Base-by-base conservation (phyloP, 108 stramenopile genomes). In the Cyclotella choctawhatcheeana region DNA sequence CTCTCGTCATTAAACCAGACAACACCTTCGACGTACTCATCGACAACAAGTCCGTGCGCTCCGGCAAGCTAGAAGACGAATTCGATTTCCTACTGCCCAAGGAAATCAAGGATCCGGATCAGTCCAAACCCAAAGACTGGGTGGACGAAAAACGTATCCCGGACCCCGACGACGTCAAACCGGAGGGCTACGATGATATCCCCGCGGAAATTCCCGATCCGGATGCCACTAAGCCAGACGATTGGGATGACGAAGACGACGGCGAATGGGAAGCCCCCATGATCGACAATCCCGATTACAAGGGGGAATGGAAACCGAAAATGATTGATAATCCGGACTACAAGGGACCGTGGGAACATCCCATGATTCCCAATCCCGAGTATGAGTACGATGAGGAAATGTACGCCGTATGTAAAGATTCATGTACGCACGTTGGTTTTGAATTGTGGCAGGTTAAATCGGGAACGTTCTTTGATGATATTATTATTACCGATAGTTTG, bases 221-320 rank as follows among this genome's bases (percentile, higher is more conserved):
- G 18, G 90, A 88, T 56, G 97, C 99, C 26, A 63, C 48, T 27
- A 97, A 97, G 74, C 99, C 99, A 17, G 97, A 97, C 37, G 98
- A 99, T 79, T 99, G 99, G 99, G 97, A 97, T 86, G 99, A 98
- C 53, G 99, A 97, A 47, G 99, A 98, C 70, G 98, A 99, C 76
- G 99, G 99, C 60, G 97, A 97, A 77, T 98, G 98, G 98, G 86
- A 89, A 59, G 75, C 98, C 22, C 97, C 97, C 12, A 90, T 96
- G 86, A 86, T 99, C 51, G 92, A 96, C 81, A 99, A 99, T 86
- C 98, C 98, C n/a, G 97, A 93, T 6, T 98, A 93, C 86, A 93
- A 96, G 84, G 99, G 99, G 53, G 72, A 71, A 48, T 99, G 98
- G 98, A 86, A 84, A 58, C 97, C 94, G 25, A 95, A 93, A 53